Evolutionary conservation across 2,329 filamentous ascomycete genomes (phyloP).

Genomic region (Metarhizium brunneum): DNA sequence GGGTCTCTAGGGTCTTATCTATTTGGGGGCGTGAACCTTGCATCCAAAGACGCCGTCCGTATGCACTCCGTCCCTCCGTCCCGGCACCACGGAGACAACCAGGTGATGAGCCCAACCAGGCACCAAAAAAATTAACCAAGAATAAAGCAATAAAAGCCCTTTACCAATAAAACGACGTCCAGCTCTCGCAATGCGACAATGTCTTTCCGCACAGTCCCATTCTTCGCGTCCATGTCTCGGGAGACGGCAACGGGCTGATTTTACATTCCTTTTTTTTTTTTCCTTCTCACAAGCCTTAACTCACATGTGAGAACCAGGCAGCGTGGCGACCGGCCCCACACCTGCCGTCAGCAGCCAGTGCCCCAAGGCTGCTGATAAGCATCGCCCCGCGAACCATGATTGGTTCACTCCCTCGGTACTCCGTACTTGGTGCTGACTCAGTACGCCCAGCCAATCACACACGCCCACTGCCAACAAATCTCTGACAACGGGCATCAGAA

Average conservation of each 20-base stretch:
- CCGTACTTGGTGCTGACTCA: neutral
- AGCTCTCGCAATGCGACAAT: neutral
- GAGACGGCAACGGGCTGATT: neutral
- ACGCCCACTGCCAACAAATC: neutral
- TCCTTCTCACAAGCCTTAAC: neutral
- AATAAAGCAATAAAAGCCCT: no score
- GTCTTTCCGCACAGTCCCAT: neutral
- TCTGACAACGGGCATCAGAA: conserved; percentile 4
- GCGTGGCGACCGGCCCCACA: no score
- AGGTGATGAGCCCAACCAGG: no score
- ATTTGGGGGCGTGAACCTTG: no score
- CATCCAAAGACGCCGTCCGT: no score
- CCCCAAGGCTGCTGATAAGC: conserved; percentile 3
- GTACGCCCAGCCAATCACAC: neutral
- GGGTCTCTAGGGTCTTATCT: no score
- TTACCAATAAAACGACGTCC: neutral
- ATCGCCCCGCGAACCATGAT: conserved; percentile 1
- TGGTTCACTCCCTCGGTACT: neutral
- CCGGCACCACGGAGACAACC: no score
- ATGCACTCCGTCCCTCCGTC: no score
- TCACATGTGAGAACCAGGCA: neutral
- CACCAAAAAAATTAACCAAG: no score
- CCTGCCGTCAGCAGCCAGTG: no score
- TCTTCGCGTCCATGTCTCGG: neutral
- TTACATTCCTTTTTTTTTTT: no score